These are phyloP conservation scores for Decorospora gaudefroyi DNA, from an alignment of 2,329 filamentous ascomycete genomes.

Conservation along the genomic window DNA sequence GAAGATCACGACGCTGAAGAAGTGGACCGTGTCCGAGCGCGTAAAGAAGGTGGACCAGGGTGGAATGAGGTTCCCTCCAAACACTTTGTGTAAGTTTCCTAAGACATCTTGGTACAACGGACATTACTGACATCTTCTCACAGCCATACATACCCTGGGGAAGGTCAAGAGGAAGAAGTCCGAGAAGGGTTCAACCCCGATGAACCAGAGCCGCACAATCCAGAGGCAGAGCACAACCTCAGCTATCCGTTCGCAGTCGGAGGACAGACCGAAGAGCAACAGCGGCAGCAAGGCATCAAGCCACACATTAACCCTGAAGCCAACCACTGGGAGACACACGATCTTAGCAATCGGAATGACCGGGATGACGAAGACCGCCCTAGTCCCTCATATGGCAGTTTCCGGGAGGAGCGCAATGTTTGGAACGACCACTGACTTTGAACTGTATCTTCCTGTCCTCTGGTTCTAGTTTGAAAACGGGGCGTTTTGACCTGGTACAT, in stretches of 20 bases:
- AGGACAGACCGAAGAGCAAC: slow-evolving; percentile 42
- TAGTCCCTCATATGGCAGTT: slow-evolving; percentile 50
- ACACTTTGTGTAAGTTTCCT: slow-evolving; percentile 58
- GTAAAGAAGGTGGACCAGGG: slow-evolving; percentile 64
- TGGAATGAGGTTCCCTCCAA: slow-evolving; percentile 62
- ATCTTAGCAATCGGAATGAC: slow-evolving; percentile 28
- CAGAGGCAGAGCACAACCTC: slow-evolving; percentile 52
- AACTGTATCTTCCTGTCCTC: not conserved
- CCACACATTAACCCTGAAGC: slow-evolving; percentile 51
- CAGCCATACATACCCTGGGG: slow-evolving; percentile 55
- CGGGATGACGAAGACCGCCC: slow-evolving; percentile 27
- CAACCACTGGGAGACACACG: slow-evolving; percentile 50
- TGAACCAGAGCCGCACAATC: slow-evolving; percentile 49
- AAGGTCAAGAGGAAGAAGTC: slow-evolving; percentile 56
- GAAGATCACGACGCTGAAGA: slow-evolving; percentile 67
- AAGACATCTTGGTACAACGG: not conserved
- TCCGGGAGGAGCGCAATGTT: slow-evolving; percentile 49
- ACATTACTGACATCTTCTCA: slow-evolving; percentile 9
- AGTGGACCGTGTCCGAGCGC: slow-evolving; percentile 63
- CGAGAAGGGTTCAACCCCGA: slow-evolving; percentile 61
- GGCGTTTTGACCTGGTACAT: too few species aligned
- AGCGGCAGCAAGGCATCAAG: slow-evolving; percentile 40
- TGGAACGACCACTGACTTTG: slow-evolving; percentile 42
- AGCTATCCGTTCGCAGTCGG: slow-evolving; percentile 52
- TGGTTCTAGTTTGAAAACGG: not conserved